These are phyloP conservation scores for Aureobasidium sp. DNA, from an alignment of 2,329 filamentous ascomycete species.

Conservation along the genomic window DNA sequence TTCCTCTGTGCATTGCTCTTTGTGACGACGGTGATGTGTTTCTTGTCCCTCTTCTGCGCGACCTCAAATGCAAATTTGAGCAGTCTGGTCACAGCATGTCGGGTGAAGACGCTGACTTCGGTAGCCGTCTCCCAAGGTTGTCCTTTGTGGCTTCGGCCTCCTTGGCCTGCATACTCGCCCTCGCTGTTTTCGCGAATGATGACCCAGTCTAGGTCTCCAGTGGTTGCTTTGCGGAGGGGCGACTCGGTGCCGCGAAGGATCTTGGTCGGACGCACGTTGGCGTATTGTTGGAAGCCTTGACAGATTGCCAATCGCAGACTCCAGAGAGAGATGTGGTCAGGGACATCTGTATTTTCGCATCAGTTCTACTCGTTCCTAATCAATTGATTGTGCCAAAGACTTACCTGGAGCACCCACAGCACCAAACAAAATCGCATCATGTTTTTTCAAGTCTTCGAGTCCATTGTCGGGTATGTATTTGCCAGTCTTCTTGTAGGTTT, in stretches of 20 bases:
- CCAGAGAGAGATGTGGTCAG: constrained; percentile 53
- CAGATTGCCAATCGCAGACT: constrained; percentile 50
- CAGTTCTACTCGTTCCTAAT: not conserved
- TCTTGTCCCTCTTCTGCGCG: constrained; percentile 50
- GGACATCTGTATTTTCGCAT: constrained; percentile 36
- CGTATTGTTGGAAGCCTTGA: constrained; percentile 50
- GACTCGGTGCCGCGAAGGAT: constrained; percentile 55
- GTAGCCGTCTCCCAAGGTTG: constrained; percentile 55
- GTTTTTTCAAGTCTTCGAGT: constrained; percentile 49
- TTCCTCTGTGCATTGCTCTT: constrained; percentile 62
- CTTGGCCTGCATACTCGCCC: constrained; percentile 60
- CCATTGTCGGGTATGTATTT: constrained; percentile 58
- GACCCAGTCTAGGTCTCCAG: constrained; percentile 59
- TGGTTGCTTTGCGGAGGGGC: constrained; percentile 47
- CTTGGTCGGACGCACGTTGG: constrained; percentile 53
- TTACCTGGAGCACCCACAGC: constrained; percentile 57
- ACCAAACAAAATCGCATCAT: constrained; percentile 62
- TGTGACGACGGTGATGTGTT: constrained; percentile 56
- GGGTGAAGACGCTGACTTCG: constrained; percentile 58
- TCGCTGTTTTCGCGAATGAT: constrained; percentile 62
- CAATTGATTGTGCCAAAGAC: not conserved
- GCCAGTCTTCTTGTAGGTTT: constrained; percentile 58
- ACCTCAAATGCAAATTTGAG: constrained; percentile 59
- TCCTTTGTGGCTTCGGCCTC: constrained; percentile 54
- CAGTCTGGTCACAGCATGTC: constrained; percentile 51